A percentile compares a stretch with the other conserved stretches of the same genome.
Evolutionary conservation across 305 asterid genomes (phyloP).

Genomic region (Solanum chacoense): DNA sequence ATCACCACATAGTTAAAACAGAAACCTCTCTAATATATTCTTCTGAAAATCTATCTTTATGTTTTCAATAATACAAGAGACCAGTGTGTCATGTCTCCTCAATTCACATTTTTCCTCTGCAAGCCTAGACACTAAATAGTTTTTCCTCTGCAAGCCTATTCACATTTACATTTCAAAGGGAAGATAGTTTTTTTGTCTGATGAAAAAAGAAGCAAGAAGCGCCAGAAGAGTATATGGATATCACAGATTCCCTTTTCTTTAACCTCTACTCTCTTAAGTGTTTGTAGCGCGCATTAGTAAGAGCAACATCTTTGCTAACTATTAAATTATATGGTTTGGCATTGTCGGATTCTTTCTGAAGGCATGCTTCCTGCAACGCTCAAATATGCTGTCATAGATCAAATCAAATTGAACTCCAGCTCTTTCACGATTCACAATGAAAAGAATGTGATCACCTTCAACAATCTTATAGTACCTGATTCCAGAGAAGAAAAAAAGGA

Average conservation of each 20-base stretch:
- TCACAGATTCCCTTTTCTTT: neutral
- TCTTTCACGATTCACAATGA: conserved; percentile 83
- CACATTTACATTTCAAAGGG: neutral
- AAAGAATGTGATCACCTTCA: conserved; percentile 91
- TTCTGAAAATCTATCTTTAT: neutral
- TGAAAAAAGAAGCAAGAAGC: neutral
- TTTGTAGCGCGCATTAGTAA: neutral
- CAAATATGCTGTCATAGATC: conserved; percentile 86
- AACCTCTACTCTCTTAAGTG: neutral
- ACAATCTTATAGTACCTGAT: conserved; percentile 89
- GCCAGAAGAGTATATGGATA: neutral
- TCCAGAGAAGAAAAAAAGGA: neutral
- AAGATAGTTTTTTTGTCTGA: neutral
- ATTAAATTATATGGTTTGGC: conserved; percentile 39
- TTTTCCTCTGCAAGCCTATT: neutral
- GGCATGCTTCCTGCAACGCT: conserved; percentile 81
- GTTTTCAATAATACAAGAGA: neutral
- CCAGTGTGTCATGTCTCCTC: neutral
- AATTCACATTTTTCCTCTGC: neutral
- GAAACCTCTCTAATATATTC: neutral
- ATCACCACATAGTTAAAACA: neutral
- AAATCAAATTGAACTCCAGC: conserved; percentile 85
- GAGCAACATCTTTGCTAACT: neutral
- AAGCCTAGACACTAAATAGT: neutral
- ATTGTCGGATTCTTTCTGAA: conserved; percentile 54